These are phyloP conservation scores for Pythium utonaiense DNA, from an alignment of 352 stramenopile species.

Conservation along the genomic window DNA sequence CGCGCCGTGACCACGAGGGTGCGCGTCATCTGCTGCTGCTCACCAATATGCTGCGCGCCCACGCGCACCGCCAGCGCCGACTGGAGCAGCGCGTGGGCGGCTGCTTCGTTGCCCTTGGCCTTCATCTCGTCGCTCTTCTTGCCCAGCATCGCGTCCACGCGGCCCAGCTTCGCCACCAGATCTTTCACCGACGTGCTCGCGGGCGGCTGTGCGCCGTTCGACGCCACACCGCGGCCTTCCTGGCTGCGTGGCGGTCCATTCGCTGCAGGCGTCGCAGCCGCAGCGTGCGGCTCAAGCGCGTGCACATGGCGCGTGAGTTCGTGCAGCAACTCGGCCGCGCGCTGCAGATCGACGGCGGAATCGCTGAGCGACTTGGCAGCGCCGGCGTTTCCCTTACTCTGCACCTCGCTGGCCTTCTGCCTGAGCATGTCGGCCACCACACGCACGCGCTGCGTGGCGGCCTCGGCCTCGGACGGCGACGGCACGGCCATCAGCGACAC, in stretches of 20 bases:
- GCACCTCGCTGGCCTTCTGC: constrained; percentile 62
- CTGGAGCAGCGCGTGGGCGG: constrained; percentile 49
- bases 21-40: constrained; percentile 52
- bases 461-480: constrained; percentile 35
- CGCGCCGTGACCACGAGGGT: constrained; percentile 29
- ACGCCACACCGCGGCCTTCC: not conserved
- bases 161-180: constrained; percentile 30
- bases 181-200: constrained; percentile 27
- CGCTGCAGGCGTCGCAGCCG: constrained; percentile 15
- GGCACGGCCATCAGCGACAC: constrained; percentile 12
- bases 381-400: constrained; percentile 49
- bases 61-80: constrained; percentile 40
- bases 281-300: constrained; percentile 1
- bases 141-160: constrained; percentile 51
- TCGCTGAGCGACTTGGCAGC: constrained; percentile 41
- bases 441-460: constrained; percentile 58
- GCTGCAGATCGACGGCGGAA: constrained; percentile 54
- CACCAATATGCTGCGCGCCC: constrained; percentile 29
- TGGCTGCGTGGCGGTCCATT: not conserved
- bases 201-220: not conserved
- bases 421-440: constrained; percentile 74
- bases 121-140: constrained; percentile 83
- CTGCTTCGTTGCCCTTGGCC: constrained; percentile 56
- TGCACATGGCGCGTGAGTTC: constrained; percentile 55
- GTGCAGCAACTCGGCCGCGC: constrained; percentile 44